Base-by-base conservation (phyloP, 139 green algal genomes). In the Tetradesmus obliquus region DNA sequence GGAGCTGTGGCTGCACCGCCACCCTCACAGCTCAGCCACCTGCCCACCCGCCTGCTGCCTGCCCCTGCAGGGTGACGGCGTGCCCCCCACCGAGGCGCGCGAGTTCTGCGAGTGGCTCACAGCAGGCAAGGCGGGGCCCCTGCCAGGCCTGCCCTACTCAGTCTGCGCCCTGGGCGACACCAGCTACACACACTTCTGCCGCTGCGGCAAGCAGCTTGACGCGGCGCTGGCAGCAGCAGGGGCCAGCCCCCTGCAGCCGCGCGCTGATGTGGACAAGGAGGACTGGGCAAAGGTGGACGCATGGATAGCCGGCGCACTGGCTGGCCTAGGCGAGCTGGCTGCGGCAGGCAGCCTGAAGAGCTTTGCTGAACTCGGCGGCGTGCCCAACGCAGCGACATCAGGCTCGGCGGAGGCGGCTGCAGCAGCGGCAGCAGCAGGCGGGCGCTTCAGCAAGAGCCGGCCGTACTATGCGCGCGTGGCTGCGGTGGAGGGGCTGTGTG, bases 21-120 rank as follows among this genome's bases (percentile, higher is more conserved):
- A 45, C 62, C 62, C 62, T 72, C 10, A 72, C 62, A 72, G 19
- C 3, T 72, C 62, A 10, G 19, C 57, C 57, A 13, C 7, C 57
- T 13, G 6, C 7, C 8, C 7, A 66, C 6, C 8, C 8, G 57
- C 60, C 2, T 24, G 66, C 66, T 76, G 66, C 66, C 66, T 19
- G 15, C 12, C 17, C 66, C 66, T 76, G 58, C 92, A 97, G 96
- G 97, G 97, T 72, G 97, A 99, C 79, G 97, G 97, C 13, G 97
- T 99, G 86, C 95, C 97, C 0, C 97, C 97, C 3, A 96, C 94
- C 2, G 97, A 99, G 91, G 96, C 97, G 1, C 93, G 97, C 0
- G 94, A 95, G 0, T 99, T 99, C 79, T 98, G 96, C 86, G 96
- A 97, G 15, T 98, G 97, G 97, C 94, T 99, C 12, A 91, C 92